Base-by-base conservation (phyloP, 148 eudicot genomes). In the Rhododendron ovatum region DNA sequence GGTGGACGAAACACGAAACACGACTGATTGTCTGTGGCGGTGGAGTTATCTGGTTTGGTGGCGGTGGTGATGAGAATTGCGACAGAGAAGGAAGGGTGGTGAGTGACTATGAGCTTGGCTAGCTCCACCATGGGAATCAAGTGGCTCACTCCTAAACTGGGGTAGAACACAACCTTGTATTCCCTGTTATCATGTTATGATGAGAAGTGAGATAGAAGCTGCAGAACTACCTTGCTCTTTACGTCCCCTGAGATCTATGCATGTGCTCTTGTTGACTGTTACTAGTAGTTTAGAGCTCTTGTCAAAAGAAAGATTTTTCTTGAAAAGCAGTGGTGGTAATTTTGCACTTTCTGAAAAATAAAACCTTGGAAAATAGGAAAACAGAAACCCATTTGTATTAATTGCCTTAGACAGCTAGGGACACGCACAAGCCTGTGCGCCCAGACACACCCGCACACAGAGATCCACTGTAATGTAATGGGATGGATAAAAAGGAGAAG, bases 51-150 rank as follows among this genome's bases (percentile, higher is more conserved):
- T 0, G 85, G 86, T 20, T 86, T 45, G 22, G 53, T 50, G 51
- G 82, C 35, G 82, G 53, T 63, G 41, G 82, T 71, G 84, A 39
- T 76, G 73, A 89, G 78, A 86, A 89, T 45, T 20, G 18, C 24
- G 47, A 89, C 43, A 65, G 86, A 57, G 79, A 86, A n/a, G n/a
- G n/a, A n/a, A 53, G 90, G 86, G 63, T 89, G 78, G 84, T 86
- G 84, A 35, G 43, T 43, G 75, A 55, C 67, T 14, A 86, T 86
- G 84, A 84, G 86, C 77, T 84, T 86, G 6, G 82, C 90, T 14
- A 89, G 86, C 81, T 89, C 90, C 84, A 86, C 90, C 85, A 84
- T 86, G 51, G 86, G 80, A 15, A 84, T 65, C 57, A 89, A 71
- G 88, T 89, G 90, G 71, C 88, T 88, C 3, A 84, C 81, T 12